phyloP scores from a whole-genome alignment of 352 stramenopile genomes.

The Pythium vanterpoolii region DNA sequence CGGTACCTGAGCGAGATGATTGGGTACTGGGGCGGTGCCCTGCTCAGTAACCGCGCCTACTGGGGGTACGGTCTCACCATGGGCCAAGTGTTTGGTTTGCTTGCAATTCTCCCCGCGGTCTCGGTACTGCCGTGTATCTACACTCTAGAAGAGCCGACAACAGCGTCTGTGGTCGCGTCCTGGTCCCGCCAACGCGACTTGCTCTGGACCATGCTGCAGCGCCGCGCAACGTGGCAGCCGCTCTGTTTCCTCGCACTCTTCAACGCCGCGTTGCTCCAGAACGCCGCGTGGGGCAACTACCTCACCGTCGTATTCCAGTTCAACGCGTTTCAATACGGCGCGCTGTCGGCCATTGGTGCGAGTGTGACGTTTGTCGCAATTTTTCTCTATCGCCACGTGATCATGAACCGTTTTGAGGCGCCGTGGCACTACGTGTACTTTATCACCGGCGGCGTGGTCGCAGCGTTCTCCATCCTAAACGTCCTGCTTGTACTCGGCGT shows the following conservation, averaged over 20 bases:
- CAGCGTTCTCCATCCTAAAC: conserved; percentile 68
- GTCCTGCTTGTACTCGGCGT: conserved; percentile 60
- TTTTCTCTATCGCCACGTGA: conserved; percentile 45
- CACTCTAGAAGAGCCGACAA: conserved; percentile 47
- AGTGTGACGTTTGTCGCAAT: conserved; percentile 65
- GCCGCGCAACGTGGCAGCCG: conserved; percentile 70
- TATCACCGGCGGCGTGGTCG: conserved; percentile 50
- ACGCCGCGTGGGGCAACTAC: conserved; percentile 80
- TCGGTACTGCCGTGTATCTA: conserved; percentile 55
- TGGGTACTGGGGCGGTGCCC: conserved; percentile 62
- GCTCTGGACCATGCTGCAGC: conserved; percentile 65
- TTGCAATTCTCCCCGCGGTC: conserved; percentile 56
- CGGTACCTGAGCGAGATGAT: conserved; percentile 77
- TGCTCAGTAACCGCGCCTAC: conserved; percentile 49
- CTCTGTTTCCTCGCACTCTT: conserved; percentile 65
- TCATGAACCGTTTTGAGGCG: conserved; percentile 36
- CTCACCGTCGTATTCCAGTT: conserved; percentile 69
- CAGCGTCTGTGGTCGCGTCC: conserved; percentile 20
- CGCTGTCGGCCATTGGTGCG: conserved; percentile 60
- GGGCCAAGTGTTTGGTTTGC: conserved; percentile 55
- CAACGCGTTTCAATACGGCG: conserved; percentile 74
- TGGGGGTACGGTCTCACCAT: conserved; percentile 65
- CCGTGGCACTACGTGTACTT: conserved; percentile 71
- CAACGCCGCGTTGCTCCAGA: conserved; percentile 64
- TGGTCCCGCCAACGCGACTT: conserved; percentile 33